phyloP scores from a whole-genome alignment of 805 yeast species.

The Saturnispora bothae region DNA sequence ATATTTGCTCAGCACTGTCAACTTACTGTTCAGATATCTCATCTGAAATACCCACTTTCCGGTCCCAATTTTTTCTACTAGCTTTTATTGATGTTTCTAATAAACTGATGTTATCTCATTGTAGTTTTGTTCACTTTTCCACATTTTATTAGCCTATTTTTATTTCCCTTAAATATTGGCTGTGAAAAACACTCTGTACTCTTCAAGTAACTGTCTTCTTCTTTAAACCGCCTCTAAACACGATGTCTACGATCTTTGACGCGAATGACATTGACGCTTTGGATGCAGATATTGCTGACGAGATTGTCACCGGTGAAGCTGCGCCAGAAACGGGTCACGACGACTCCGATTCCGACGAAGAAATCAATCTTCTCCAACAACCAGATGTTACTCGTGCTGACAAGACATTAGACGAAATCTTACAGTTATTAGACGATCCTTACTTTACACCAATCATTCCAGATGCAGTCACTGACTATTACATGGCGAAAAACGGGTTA shows the following conservation, averaged over 20 bases:
- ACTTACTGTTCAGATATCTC: too few relatives aligned
- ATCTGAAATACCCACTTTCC: too few relatives aligned
- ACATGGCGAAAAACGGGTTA: constrained; percentile 46
- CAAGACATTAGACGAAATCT: constrained; percentile 71
- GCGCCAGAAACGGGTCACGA: constrained; percentile 4
- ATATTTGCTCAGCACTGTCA: too few relatives aligned
- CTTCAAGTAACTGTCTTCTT: too few relatives aligned
- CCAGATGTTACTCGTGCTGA: constrained; percentile 66
- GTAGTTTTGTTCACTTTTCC: too few relatives aligned
- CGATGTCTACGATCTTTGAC: not conserved
- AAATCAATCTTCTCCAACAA: constrained; percentile 20
- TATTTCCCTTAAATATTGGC: too few relatives aligned
- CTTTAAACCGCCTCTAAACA: not conserved
- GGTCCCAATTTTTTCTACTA: too few relatives aligned
- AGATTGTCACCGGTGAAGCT: constrained; percentile 2
- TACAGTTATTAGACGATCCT: constrained; percentile 86
- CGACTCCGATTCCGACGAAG: not conserved
- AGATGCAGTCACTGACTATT: constrained; percentile 91
- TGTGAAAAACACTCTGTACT: too few relatives aligned
- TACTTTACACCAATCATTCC: constrained; percentile 95
- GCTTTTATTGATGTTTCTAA: too few relatives aligned
- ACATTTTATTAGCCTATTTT: too few relatives aligned
- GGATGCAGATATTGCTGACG: constrained; percentile 2
- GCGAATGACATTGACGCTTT: constrained; percentile 1
- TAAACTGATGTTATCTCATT: too few relatives aligned